Conservation (phyloP, 805 yeast species). For the Kodamaea hsintzibuensis region DNA sequence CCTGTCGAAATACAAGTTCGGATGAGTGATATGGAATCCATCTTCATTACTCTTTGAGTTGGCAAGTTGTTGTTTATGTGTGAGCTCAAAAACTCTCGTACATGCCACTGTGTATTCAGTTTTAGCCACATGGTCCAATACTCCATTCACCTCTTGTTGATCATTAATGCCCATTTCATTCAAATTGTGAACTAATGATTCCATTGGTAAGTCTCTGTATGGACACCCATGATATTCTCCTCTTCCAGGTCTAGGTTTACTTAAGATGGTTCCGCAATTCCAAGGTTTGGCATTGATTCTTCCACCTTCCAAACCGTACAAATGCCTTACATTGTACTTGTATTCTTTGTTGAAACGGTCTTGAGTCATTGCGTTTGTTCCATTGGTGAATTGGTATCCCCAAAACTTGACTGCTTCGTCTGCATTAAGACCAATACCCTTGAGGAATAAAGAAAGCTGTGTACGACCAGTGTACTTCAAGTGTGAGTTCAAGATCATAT, state of each 20-base stretch:
- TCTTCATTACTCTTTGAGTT: conserved; percentile 37
- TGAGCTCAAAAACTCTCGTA: conserved; percentile 80
- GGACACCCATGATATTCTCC: conserved; percentile 92
- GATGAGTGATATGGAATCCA: conserved; percentile 73
- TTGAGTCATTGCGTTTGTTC: conserved; percentile 49
- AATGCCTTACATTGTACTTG: conserved; percentile 82
- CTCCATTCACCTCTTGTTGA: conserved; percentile 53
- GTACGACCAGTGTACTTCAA: conserved; percentile 82
- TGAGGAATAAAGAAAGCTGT: conserved; percentile 80
- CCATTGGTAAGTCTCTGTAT: conserved; percentile 72
- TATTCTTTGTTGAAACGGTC: conserved; percentile 88
- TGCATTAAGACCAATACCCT: conserved; percentile 83
- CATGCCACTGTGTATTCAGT: conserved; percentile 85
- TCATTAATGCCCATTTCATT: conserved; percentile 66
- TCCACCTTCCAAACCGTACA: conserved; percentile 90
- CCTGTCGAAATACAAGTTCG: conserved; percentile 84
- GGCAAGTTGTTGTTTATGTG: conserved; percentile 51
- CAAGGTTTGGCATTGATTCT: conserved; percentile 82
- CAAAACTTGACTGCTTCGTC: conserved; percentile 90
- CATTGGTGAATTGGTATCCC: conserved; percentile 67
- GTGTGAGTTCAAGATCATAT: conserved; percentile 64
- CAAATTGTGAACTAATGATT: conserved; percentile 57
- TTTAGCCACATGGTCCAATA: conserved; percentile 65
- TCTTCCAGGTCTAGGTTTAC: conserved; percentile 66
- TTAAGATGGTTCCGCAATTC: conserved; percentile 77